Percentiles rank a stretch among this genome's conserved stretches.
phyloP scores from a whole-genome alignment of 768 basidiomycete genomes.

The Lactarius deliciosus region DNA sequence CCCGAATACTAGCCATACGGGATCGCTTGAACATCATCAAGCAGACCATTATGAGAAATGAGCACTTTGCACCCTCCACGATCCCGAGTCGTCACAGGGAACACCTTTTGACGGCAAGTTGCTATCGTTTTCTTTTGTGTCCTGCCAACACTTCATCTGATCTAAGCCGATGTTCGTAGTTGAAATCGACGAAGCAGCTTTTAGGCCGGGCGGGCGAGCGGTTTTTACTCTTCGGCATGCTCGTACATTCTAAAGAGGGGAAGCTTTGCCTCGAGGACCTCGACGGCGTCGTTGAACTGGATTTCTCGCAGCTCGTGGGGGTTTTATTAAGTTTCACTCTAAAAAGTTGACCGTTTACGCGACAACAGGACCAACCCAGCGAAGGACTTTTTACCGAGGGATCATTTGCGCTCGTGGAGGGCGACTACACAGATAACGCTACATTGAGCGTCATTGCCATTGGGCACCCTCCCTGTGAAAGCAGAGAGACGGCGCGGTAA shows the following conservation, averaged over 20 bases:
- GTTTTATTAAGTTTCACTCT: not conserved
- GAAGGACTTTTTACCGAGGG: conserved; percentile 97
- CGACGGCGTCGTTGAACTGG: conserved; percentile 86
- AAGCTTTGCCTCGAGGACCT: conserved; percentile 89
- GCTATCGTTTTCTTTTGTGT: not conserved
- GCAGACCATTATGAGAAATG: conserved; percentile 91
- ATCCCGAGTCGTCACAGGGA: conserved; percentile 86
- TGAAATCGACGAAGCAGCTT: conserved; percentile 94
- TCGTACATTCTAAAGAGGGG: conserved; percentile 86
- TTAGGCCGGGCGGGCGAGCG: conserved; percentile 86
- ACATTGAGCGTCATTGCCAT: conserved; percentile 88
- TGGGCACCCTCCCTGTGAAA: conserved; percentile 96
- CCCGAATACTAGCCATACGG: conserved; percentile 73
- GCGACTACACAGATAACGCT: conserved; percentile 92
- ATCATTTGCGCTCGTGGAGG: conserved; percentile 91
- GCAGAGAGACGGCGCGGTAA: conserved; percentile 78
- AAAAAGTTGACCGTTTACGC: conserved; percentile 8
- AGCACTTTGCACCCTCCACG: conserved; percentile 96
- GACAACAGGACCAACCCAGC: conserved; percentile 77
- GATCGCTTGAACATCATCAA: conserved; percentile 89
- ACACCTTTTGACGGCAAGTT: conserved; percentile 79
- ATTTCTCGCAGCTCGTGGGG: conserved; percentile 82
- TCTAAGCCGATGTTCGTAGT: conserved; percentile 43
- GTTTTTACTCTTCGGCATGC: conserved; percentile 92
- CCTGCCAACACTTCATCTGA: not conserved